Evolutionary conservation across 352 stramenopile species (phyloP).

Genomic region (Lagenidium giganteum): DNA sequence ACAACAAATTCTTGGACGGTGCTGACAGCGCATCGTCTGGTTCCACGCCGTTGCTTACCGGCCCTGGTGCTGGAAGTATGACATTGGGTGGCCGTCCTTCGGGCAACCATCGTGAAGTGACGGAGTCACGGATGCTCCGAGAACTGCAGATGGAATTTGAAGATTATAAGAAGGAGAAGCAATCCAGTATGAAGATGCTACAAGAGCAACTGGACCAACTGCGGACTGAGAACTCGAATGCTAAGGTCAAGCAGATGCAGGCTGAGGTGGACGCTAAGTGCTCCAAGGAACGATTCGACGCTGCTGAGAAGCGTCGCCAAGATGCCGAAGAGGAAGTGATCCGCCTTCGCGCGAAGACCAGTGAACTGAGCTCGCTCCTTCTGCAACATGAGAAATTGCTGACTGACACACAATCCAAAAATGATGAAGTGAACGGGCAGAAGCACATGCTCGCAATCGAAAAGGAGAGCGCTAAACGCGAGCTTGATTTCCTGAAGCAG

Average conservation of each 20-base stretch:
- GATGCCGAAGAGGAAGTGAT: slow-evolving; percentile 41
- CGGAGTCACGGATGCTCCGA: slow-evolving; percentile 30
- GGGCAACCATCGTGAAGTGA: slow-evolving; percentile 16
- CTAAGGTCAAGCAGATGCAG: slow-evolving; percentile 46
- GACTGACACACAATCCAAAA: slow-evolving; percentile 35
- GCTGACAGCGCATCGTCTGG: too few relatives aligned
- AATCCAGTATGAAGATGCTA: slow-evolving; percentile 41
- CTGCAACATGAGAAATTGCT: slow-evolving; percentile 49
- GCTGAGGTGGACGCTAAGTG: slow-evolving; percentile 48
- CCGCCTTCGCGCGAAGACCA: slow-evolving; percentile 44
- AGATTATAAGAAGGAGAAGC: slow-evolving; percentile 69
- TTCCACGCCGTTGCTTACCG: too few relatives aligned
- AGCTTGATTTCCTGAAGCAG: slow-evolving; percentile 32
- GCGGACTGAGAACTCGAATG: slow-evolving; percentile 34
- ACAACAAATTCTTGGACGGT: slow-evolving; percentile 49
- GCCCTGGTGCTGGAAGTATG: neutral
- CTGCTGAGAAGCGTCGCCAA: slow-evolving; percentile 29
- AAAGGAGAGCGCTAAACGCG: slow-evolving; percentile 29
- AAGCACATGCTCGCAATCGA: slow-evolving; percentile 33
- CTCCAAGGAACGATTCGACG: slow-evolving; percentile 45
- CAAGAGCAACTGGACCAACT: slow-evolving; percentile 47
- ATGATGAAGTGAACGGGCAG: slow-evolving; percentile 28
- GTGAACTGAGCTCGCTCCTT: slow-evolving; percentile 49
- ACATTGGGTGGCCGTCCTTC: slow-evolving; percentile 14
- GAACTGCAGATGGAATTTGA: slow-evolving; percentile 58